Evolutionary conservation across 176 grass and related monocot genomes (phyloP), one percentile per base, ranked within the genome.

Genomic region (Triticum turgidum): DNA sequence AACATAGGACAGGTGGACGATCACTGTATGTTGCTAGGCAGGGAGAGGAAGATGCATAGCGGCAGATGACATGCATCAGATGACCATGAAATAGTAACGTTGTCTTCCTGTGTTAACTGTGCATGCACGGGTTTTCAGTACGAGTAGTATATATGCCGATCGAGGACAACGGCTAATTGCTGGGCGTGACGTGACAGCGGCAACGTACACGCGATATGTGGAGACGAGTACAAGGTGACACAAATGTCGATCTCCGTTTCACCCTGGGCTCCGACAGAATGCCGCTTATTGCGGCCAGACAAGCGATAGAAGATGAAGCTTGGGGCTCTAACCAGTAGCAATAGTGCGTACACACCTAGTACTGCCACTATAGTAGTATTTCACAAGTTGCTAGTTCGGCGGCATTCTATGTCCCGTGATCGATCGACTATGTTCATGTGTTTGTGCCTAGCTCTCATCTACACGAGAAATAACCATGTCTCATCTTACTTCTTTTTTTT

Each of bases 251-350:
- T 88, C 80, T 83, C 86, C 34, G 34, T 49, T 69, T 20, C 47
- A 61, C 34, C 59, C 30, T 76, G 33, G 21, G 9, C 1, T 12
- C 61, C 47, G 88, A 73, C 88, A 81, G 83, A 69, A 76, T 61
- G 69, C 83, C 88, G 69, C 24, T 69, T 61, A 76, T 89, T 11
- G 24, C 77, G 88, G 88, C 12, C 47, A 61, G 88, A 89, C 88
- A 85, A 77, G 77, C 20, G 59, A 34, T 59, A 81, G 20, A 49
- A 76, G 77, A 15, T 82, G 24, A 82, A 82, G 13, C 61, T 76
- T 75, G 68, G 68, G 59, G 65, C 27, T 78, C 14, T 52, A 52
- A 37, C 22, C 14, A 66, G 13, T 65, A 30, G 15, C 27, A 65
- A 10, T 65, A 13, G 24, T 29, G 30, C 12, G 68, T 39, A 39